Base-by-base conservation (phyloP, 1,284 basidiomycete species). In the Pseudomicrostroma phylloplanum region DNA sequence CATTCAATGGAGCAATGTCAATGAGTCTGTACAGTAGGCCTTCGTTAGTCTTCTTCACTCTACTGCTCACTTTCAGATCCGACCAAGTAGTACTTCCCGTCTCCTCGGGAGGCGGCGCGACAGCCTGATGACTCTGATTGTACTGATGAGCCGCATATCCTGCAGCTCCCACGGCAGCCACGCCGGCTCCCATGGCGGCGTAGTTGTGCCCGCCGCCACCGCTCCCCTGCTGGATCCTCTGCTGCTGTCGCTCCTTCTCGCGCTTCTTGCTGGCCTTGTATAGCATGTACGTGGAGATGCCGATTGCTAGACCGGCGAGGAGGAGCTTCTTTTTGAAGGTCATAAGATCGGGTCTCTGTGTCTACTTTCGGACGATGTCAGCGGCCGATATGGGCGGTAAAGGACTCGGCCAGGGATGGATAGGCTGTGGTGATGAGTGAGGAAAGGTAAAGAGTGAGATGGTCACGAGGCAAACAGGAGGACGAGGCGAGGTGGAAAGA, bases 291-390 rank as follows among this genome's bases (percentile, higher is more conserved):
- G 69, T 63, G 8, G 70, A 67, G n/a, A 70, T 62, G 53, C 72
- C 72, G 42, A 70, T 67, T 8, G 69, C 71, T 40, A 74, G 63
- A 49, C 72, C 72, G 65, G 67, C 71, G 43, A 74, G 23, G 43
- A 74, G 46, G 49, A 74, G 70, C 61, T 73, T 72, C 63, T 66
- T 67, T 63, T 73, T 72, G 60, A 73, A 72, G 41, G 65, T 67
- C 71, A 73, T 73, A 39, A 36, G 39, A 15, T 25, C 11, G 2
- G 26, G 13, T 17, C 55, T 15, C 3, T 56, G 30, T 21, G 19
- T 12, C 30, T 36, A 36, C 30, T 36, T 3, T 36, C 30, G 9
- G 30, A 36, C 30, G 30, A 9, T 36, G 4, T 36, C 30, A 9
- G 30, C 30, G 9, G 30, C 30, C 30, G 3, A 9, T 36, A 36